phyloP scores from a whole-genome alignment of 2,329 filamentous ascomycete species.

The Cercospora berteroae region DNA sequence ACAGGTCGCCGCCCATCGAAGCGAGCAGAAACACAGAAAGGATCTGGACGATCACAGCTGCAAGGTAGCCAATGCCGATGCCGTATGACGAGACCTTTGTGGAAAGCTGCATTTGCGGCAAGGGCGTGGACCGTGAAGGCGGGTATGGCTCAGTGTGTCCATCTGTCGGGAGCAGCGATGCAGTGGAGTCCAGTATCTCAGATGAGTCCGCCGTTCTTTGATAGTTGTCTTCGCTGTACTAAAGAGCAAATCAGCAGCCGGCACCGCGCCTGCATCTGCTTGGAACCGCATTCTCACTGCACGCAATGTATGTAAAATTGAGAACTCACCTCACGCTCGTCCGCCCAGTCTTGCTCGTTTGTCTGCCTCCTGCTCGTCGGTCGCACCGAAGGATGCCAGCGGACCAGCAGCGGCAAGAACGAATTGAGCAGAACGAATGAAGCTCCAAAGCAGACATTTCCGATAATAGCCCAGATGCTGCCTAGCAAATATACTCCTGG shows the following conservation, averaged over 20 bases:
- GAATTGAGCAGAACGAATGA: slow-evolving; percentile 95
- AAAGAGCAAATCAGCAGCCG: not conserved
- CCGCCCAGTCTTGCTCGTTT: slow-evolving; percentile 6
- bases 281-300: not conserved
- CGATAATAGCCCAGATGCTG: slow-evolving; percentile 79
- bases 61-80: slow-evolving; percentile 90
- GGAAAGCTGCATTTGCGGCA: slow-evolving; percentile 72
- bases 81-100: slow-evolving; percentile 89
- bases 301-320: not conserved
- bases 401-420: slow-evolving; percentile 85
- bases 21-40: slow-evolving; percentile 75
- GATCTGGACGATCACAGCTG: slow-evolving; percentile 80
- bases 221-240: slow-evolving; percentile 16
- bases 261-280: not conserved
- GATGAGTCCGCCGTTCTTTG: not conserved
- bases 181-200: slow-evolving; percentile 14
- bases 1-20: slow-evolving; percentile 70
- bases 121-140: slow-evolving; percentile 45
- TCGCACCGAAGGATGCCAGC: slow-evolving; percentile 60
- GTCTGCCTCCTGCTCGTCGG: not conserved
- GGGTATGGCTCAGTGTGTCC: slow-evolving; percentile 33
- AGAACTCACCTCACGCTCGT: slow-evolving; percentile 21
- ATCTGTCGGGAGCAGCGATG: slow-evolving; percentile 19
- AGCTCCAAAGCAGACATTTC: slow-evolving; percentile 91
- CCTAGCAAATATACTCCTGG: slow-evolving; percentile 76